Conservation (phyloP, 768 basidiomycete genomes). For the Phaeotremella skinneri region DNA sequence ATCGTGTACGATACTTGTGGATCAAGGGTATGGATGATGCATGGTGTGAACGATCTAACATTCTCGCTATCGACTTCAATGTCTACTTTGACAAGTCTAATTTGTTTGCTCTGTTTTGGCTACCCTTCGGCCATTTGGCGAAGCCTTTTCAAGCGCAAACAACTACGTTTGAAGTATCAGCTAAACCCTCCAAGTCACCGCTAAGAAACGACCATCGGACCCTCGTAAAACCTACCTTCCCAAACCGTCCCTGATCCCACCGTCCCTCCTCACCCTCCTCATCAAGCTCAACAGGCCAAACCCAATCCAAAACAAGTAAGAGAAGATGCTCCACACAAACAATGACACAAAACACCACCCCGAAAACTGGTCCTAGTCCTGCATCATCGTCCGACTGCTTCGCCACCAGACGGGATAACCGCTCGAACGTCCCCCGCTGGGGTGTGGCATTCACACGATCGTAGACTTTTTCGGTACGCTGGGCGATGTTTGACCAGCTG, state of each 20-base stretch:
- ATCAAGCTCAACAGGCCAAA: constrained; percentile 72
- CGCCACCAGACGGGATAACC: constrained; percentile 62
- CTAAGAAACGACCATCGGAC: too few species aligned
- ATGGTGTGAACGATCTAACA: constrained; percentile 1
- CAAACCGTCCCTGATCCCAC: constrained; percentile 59
- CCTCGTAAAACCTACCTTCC: constrained; percentile 52
- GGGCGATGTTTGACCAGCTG: constrained; percentile 75
- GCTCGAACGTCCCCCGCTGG: constrained; percentile 69
- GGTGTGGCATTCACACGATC: constrained; percentile 62
- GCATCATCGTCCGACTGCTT: constrained; percentile 59
- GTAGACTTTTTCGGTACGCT: constrained; percentile 81
- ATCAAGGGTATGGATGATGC: not conserved
- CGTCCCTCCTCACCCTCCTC: constrained; percentile 70
- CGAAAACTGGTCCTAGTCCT: constrained; percentile 74
- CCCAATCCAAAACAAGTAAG: constrained; percentile 69
- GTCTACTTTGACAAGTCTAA: too few species aligned
- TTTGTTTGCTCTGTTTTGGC: too few species aligned
- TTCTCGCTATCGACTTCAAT: too few species aligned
- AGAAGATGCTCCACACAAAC: constrained; percentile 85
- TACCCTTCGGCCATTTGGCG: too few species aligned
- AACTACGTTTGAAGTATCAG: too few species aligned
- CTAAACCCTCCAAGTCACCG: too few species aligned
- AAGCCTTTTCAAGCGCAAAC: too few species aligned
- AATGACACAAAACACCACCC: constrained; percentile 83
- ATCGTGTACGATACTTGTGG: not conserved